These are phyloP conservation scores for Peronospora belbahrii DNA, from an alignment of 352 stramenopile species.

Conservation along the genomic window DNA sequence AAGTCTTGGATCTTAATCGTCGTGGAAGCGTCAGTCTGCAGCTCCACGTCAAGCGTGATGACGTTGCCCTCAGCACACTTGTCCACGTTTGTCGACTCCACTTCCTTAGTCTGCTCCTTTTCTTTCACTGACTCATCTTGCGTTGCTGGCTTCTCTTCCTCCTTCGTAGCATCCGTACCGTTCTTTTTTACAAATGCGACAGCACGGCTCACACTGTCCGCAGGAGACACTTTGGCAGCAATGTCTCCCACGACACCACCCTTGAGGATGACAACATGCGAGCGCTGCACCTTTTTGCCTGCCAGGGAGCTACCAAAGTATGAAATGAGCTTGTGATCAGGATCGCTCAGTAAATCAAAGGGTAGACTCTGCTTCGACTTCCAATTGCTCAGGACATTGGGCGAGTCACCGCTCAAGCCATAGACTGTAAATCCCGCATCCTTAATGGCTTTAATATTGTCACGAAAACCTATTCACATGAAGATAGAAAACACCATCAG, in stretches of 20 bases:
- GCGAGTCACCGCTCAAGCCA: slow-evolving; percentile 66
- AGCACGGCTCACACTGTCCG: slow-evolving; percentile 62
- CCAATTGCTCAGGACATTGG: slow-evolving; percentile 68
- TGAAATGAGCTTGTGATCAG: slow-evolving; percentile 73
- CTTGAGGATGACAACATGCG: slow-evolving; percentile 77
- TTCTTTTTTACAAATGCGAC: slow-evolving; percentile 68
- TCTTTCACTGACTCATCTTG: slow-evolving; percentile 13
- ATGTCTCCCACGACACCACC: slow-evolving; percentile 74
- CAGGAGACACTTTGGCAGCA: slow-evolving; percentile 65
- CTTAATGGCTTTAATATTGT: slow-evolving; percentile 78
- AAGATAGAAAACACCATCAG: background rate
- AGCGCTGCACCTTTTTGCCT: slow-evolving; percentile 74
- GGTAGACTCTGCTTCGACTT: slow-evolving; percentile 69
- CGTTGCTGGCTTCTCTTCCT: slow-evolving; percentile 12
- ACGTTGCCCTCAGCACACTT: slow-evolving; percentile 40
- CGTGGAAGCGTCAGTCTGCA: slow-evolving; percentile 56
- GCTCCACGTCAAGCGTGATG: slow-evolving; percentile 50
- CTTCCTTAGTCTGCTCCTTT: slow-evolving; percentile 6
- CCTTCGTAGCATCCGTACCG: slow-evolving; percentile 2
- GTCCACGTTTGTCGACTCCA: slow-evolving; percentile 24
- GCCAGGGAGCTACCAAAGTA: slow-evolving; percentile 82
- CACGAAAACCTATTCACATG: slow-evolving; percentile 56
- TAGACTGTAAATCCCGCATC: slow-evolving; percentile 75
- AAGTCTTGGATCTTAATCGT: slow-evolving; percentile 60
- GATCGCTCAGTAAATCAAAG: slow-evolving; percentile 80